phyloP scores from a whole-genome alignment of 768 basidiomycete genomes.

The Boletus tylopilopsis region DNA sequence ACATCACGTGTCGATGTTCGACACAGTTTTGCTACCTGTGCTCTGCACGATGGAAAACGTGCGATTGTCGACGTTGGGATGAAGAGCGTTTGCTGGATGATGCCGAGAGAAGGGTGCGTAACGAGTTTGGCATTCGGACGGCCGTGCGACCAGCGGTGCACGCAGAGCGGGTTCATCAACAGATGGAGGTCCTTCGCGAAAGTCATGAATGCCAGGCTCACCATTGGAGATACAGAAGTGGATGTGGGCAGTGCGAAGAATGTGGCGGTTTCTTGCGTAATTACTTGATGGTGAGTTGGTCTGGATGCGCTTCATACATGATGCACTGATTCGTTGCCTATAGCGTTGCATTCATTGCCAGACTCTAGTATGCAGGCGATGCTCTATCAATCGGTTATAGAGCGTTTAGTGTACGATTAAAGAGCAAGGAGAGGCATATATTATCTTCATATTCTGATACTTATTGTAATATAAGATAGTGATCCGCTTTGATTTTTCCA shows the following conservation, averaged over 20 bases:
- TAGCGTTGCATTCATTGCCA: constrained; percentile 26
- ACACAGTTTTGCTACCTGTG: constrained; percentile 66
- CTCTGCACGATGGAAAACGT: constrained; percentile 58
- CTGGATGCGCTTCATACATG: not conserved
- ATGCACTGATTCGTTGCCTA: not conserved
- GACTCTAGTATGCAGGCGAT: constrained; percentile 23
- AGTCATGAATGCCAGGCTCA: constrained; percentile 53
- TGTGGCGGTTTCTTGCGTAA: constrained; percentile 37
- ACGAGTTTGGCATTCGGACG: constrained; percentile 18
- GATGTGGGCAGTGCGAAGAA: constrained; percentile 44
- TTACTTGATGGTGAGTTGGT: constrained; percentile 45
- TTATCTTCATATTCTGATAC: not conserved
- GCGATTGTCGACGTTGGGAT: constrained; percentile 62
- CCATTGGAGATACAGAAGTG: constrained; percentile 42
- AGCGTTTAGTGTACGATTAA: not conserved
- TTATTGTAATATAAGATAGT: not conserved
- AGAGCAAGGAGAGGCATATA: not conserved
- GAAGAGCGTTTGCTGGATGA: constrained; percentile 38
- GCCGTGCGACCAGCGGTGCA: constrained; percentile 18
- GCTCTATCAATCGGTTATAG: constrained; percentile 28
- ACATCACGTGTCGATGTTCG: constrained; percentile 53
- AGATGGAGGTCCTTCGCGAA: constrained; percentile 37
- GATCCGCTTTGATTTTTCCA: too few relatives aligned
- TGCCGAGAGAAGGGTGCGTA: constrained; percentile 22
- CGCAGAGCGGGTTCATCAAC: constrained; percentile 15